Conservation (phyloP, 1,139 yeast species). For the Saccharomyces pastorianus region DNA sequence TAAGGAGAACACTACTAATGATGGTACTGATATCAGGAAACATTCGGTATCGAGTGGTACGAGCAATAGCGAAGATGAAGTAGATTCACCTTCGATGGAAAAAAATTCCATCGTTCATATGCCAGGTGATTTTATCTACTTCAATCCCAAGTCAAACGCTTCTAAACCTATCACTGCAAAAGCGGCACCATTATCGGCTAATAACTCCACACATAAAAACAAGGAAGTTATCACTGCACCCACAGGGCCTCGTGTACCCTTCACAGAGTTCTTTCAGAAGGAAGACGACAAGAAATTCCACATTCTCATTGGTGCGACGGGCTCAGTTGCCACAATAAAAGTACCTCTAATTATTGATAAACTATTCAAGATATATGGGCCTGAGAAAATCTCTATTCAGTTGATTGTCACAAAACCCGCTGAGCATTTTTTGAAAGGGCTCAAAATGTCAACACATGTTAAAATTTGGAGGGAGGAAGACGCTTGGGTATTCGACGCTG, state of each 20-base stretch:
- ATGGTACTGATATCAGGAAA: neutral
- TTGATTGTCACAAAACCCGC: constrained; percentile 79
- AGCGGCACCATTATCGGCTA: neutral
- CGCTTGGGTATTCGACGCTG: constrained; percentile 63
- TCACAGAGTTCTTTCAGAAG: constrained; percentile 59
- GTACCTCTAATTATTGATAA: constrained; percentile 81
- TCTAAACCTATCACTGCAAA: neutral
- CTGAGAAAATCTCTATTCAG: constrained; percentile 68
- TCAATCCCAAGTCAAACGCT: constrained; percentile 12
- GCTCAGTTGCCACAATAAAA: constrained; percentile 92
- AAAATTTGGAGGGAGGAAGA: constrained; percentile 92
- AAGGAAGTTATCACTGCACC: constrained; percentile 42
- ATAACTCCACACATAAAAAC: neutral
- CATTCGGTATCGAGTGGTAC: constrained; percentile 1
- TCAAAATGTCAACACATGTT: constrained; percentile 72
- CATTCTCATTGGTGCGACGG: constrained; percentile 84
- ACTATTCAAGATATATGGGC: constrained; percentile 65
- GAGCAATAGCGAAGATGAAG: constrained; percentile 3
- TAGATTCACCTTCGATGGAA: constrained; percentile 16
- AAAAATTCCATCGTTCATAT: constrained; percentile 29
- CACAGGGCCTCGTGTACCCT: constrained; percentile 64
- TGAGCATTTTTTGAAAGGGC: constrained; percentile 70
- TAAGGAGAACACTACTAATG: neutral
- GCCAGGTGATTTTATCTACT: constrained; percentile 32
- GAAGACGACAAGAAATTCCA: constrained; percentile 80